These are phyloP conservation scores for Trichoderma sp. DNA, from an alignment of 2,329 filamentous ascomycete species.

Conservation along the genomic window DNA sequence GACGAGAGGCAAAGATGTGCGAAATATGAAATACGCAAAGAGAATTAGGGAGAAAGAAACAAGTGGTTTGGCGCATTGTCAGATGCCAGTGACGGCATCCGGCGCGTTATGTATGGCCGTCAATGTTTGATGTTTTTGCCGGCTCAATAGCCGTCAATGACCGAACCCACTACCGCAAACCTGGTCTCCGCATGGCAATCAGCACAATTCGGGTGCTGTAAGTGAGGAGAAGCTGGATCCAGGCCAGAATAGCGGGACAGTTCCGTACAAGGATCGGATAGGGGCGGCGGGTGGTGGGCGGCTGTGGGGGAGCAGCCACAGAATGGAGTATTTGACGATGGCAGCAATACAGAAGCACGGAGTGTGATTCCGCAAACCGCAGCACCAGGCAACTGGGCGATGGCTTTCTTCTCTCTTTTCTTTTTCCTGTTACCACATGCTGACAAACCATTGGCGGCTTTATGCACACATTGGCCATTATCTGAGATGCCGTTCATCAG, in stretches of 20 bases:
- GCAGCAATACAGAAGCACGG: not conserved
- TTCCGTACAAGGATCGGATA: conserved; percentile 16
- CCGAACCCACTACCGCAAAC: conserved; percentile 11
- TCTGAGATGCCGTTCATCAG: not conserved
- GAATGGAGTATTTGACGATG: not conserved
- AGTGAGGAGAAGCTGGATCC: conserved; percentile 12
- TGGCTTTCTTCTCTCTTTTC: not conserved
- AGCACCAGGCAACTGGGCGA: not conserved
- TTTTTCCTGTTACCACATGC: not conserved
- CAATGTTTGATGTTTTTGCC: conserved; percentile 7
- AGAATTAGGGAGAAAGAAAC: not conserved
- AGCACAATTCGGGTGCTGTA: not conserved
- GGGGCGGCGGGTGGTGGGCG: conserved; percentile 8
- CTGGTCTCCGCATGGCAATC: conserved; percentile 8
- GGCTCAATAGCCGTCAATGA: conserved; percentile 18
- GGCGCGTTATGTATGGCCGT: not conserved
- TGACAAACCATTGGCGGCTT: not conserved
- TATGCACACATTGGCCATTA: not conserved
- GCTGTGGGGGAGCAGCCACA: conserved; percentile 9
- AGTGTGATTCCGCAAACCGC: not conserved
- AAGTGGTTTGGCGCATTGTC: not conserved
- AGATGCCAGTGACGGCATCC: conserved; percentile 3
- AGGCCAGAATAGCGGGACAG: conserved; percentile 7
- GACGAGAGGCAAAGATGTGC: not conserved
- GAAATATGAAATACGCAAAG: not conserved